These are phyloP conservation scores for Stachybotrys echinatus DNA, from an alignment of 2,329 filamentous ascomycete species.

Conservation along the genomic window DNA sequence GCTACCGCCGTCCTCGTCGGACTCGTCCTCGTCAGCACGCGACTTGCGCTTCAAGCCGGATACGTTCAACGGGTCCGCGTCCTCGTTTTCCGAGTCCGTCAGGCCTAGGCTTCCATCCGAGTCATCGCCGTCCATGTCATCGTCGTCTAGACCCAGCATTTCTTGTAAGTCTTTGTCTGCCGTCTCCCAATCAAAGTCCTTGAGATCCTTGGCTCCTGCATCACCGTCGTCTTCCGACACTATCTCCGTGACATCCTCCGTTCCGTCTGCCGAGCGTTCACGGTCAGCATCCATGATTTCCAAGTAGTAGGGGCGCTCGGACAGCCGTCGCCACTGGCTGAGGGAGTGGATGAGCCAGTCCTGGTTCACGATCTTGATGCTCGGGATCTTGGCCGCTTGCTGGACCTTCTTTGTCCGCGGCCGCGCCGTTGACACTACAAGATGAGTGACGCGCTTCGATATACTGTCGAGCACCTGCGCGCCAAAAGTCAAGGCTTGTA, in stretches of 20 bases:
- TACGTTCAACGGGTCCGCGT: constrained; percentile 14
- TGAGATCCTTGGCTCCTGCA: constrained; percentile 37
- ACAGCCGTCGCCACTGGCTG: constrained; percentile 73
- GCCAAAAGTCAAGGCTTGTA: constrained; percentile 84
- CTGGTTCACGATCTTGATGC: constrained; percentile 86
- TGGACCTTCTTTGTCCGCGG: constrained; percentile 88
- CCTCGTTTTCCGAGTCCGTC: constrained; percentile 21
- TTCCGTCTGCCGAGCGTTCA: constrained; percentile 24
- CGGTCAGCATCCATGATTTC: constrained; percentile 68
- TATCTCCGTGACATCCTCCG: constrained; percentile 22
- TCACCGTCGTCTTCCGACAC: constrained; percentile 22
- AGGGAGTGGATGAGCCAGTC: constrained; percentile 86
- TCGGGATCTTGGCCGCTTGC: constrained; percentile 71
- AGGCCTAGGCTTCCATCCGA: constrained; percentile 11
- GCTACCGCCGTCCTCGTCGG: constrained; percentile 31
- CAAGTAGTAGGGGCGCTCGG: constrained; percentile 74
- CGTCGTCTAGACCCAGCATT: constrained; percentile 57
- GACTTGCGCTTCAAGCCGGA: constrained; percentile 28
- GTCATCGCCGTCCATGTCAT: constrained; percentile 38
- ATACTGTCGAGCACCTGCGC: constrained; percentile 57
- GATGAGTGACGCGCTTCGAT: constrained; percentile 62
- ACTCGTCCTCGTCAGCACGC: constrained; percentile 21
- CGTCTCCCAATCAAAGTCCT: constrained; percentile 55
- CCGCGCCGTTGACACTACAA: constrained; percentile 64
- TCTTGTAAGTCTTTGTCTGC: constrained; percentile 71